A percentile compares a stretch with the other conserved stretches of the same genome.
Conservation (phyloP, 1,284 basidiomycete species). For the Butyriboletus appendiculatus region DNA sequence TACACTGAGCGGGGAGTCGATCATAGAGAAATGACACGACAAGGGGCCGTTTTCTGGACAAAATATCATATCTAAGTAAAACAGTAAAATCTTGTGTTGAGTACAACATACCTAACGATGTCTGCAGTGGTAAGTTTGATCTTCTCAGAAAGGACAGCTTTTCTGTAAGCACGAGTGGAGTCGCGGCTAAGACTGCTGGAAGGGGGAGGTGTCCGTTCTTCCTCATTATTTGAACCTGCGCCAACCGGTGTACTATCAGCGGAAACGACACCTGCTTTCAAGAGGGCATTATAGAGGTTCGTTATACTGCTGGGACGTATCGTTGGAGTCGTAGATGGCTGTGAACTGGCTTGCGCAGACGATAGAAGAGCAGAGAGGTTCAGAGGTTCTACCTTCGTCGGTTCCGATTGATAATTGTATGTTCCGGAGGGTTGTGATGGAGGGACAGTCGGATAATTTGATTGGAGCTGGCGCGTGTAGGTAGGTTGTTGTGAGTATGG, state of each 20-base stretch:
- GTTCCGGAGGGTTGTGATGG: slow-evolving; percentile 15
- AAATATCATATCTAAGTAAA: slow-evolving; percentile 15
- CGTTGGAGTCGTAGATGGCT: slow-evolving; percentile 30
- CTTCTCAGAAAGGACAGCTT: slow-evolving; percentile 66
- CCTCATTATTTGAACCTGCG: slow-evolving; percentile 45
- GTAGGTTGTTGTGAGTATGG: slow-evolving; percentile 33
- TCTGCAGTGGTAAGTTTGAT: slow-evolving; percentile 73
- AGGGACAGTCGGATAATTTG: slow-evolving; percentile 17
- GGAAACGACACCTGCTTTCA: slow-evolving; percentile 75
- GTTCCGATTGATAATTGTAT: slow-evolving; percentile 28
- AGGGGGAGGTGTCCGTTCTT: slow-evolving; percentile 40
- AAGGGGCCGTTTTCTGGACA: slow-evolving; percentile 58
- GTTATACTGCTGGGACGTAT: slow-evolving; percentile 48
- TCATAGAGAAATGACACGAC: slow-evolving; percentile 72
- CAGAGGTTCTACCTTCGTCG: slow-evolving; percentile 33
- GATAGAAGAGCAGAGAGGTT: slow-evolving; percentile 32
- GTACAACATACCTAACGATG: slow-evolving; percentile 62
- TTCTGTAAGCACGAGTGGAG: slow-evolving; percentile 67
- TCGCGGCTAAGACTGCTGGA: slow-evolving; percentile 46
- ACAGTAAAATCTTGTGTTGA: neutral
- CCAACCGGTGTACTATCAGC: slow-evolving; percentile 52
- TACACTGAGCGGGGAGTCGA: slow-evolving; percentile 82
- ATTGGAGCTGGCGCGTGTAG: slow-evolving; percentile 25
- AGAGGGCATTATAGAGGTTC: slow-evolving; percentile 61
- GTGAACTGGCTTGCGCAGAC: slow-evolving; percentile 23